phyloP scores from a whole-genome alignment of 306 rosid genomes.

The Cucurbita maxima region DNA sequence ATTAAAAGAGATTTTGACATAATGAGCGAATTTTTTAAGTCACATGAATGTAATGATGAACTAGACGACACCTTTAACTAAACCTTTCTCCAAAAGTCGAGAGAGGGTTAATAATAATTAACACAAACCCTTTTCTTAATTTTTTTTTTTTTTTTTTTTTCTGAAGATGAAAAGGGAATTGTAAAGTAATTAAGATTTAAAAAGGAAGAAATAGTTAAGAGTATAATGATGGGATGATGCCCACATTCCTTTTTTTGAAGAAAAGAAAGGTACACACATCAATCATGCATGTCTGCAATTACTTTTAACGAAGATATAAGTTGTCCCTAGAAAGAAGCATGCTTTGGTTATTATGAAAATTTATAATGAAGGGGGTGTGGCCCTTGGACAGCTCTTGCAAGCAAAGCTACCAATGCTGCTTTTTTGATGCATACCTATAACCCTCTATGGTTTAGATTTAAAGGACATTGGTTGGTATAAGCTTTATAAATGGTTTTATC shows the following conservation, averaged over 20 bases:
- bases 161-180: no score
- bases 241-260: not conserved
- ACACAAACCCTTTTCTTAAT: no score
- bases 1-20: not conserved
- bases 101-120: not conserved
- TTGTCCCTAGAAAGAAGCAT: slow-evolving; percentile 44
- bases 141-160: no score
- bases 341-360: slow-evolving; percentile 16
- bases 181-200: slow-evolving; percentile 10
- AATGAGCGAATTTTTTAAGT: not conserved
- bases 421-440: slow-evolving; percentile 21
- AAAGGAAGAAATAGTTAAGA: no score
- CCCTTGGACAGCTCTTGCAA: slow-evolving; percentile 38
- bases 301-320: slow-evolving; percentile 27
- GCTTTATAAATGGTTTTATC: slow-evolving; percentile 21
- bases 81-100: slow-evolving; percentile 9
- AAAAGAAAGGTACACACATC: slow-evolving; percentile 20
- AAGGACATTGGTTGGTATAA: slow-evolving; percentile 15
- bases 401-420: slow-evolving; percentile 3
- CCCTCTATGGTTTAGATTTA: slow-evolving; percentile 37
- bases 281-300: slow-evolving; percentile 47
- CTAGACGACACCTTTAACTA: slow-evolving; percentile 18
- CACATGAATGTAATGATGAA: slow-evolving; percentile 51
- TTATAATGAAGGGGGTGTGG: slow-evolving; percentile 18
- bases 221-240: not conserved